phyloP scores from a whole-genome alignment of 176 grass and related monocot species.

The Typha latifolia region DNA sequence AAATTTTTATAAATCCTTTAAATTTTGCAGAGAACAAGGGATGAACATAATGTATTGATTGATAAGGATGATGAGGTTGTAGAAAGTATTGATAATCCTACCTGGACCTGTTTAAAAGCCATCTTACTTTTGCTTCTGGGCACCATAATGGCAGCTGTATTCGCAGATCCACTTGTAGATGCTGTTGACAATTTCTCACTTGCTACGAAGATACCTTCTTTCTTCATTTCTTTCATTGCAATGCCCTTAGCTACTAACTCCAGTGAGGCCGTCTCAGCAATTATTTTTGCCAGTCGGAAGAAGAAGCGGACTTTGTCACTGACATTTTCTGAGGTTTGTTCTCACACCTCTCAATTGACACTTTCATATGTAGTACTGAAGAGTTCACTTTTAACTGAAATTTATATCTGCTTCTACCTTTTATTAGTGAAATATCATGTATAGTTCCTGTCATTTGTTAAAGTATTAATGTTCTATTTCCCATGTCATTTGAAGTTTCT shows the following conservation, averaged over 20 bases:
- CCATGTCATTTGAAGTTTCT: too few relatives aligned
- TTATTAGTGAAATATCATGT: too few relatives aligned
- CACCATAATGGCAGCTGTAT: constrained; percentile 58
- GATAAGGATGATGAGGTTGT: constrained; percentile 35
- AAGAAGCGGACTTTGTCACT: constrained; percentile 75
- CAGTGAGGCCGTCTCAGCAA: constrained; percentile 82
- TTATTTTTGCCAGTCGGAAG: constrained; percentile 78
- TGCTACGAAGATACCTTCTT: constrained; percentile 75
- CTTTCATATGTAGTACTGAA: background rate
- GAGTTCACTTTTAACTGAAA: background rate
- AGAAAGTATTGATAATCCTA: constrained; percentile 46
- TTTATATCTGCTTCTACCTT: background rate
- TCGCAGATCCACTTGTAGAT: constrained; percentile 84
- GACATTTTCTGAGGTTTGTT: constrained; percentile 87
- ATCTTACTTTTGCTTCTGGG: constrained; percentile 63
- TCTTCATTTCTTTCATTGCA: constrained; percentile 88
- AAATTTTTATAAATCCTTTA: constrained; percentile 5
- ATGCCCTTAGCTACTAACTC: constrained; percentile 93
- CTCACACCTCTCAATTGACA: background rate
- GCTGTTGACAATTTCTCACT: constrained; percentile 73
- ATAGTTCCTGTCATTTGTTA: too few relatives aligned
- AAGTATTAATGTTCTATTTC: too few relatives aligned
- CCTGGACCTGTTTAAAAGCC: constrained; percentile 50
- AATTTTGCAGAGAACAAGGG: constrained; percentile 59
- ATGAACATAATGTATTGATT: constrained; percentile 45